Evolutionary conservation across 768 basidiomycete genomes (phyloP), one percentile per base, ranked within the genome.

Genomic region (Suillus bovinus): DNA sequence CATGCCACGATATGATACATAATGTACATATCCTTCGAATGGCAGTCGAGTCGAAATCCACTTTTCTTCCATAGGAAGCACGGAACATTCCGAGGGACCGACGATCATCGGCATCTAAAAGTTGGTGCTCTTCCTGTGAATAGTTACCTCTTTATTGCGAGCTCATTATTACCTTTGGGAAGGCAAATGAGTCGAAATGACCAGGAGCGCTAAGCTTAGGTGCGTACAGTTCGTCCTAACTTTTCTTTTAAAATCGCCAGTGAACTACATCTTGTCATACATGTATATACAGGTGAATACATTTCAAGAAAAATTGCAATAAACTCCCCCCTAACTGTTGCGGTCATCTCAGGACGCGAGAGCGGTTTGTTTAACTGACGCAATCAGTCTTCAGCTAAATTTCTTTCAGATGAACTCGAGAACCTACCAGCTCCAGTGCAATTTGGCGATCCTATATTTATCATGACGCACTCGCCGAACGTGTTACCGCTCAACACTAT

Each of bases 391-490:
- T 36, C 10, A 54, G n/a, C 22, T 0, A 24, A 8, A 11, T 54
- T 54, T 34, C 9, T 17, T 10, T 24, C 9, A 24, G 34, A 17
- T 17, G 24, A 38, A 55, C 22, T 24, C 5, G 36, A 24, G 1
- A 16, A 27, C 54, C 24, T 36, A 38, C 36, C 10, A 24, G 22
- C 22, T 55, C 54, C 54, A 11, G 22, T 55, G 24, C 24, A 55
- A 10, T 27, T 9, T 17, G 34, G 22, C 2, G 36, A 55, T 24
- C 54, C 34, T 24, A 55, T 9, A 11, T 55, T 27, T 17, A 55
- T 38, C 54, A 55, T 55, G 36, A 27, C 36, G 34, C 54, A 38
- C 22, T 55, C 36, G 22, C 54, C 24, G n/a, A 55, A 55, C 5
- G 54, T 17, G 22, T 55, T 55, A 1, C 54, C 24, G 5, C 54